These are phyloP conservation scores for Lactuca sativa DNA, from an alignment of 129 eudicot species.

Conservation along the genomic window DNA sequence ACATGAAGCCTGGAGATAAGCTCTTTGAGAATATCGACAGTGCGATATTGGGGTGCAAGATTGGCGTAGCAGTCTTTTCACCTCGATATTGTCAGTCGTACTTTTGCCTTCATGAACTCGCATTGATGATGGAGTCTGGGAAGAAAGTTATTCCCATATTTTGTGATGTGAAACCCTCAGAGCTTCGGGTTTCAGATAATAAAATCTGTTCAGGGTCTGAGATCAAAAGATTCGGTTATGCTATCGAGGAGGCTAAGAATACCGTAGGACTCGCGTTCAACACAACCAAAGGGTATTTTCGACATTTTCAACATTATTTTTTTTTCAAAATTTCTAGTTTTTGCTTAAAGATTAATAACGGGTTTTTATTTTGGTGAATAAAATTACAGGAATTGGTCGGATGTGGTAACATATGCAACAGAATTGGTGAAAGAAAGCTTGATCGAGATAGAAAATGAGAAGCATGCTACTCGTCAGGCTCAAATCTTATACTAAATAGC, in stretches of 20 bases:
- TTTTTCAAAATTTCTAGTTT: not conserved
- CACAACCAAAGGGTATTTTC: slow-evolving; percentile 55
- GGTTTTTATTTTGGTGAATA: not conserved
- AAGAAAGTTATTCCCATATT: slow-evolving; percentile 76
- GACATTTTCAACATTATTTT: not conserved
- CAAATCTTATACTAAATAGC: slow-evolving; percentile 10
- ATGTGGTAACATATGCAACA: slow-evolving; percentile 51
- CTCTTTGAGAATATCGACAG: slow-evolving; percentile 60
- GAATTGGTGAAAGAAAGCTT: slow-evolving; percentile 61
- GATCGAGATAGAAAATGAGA: slow-evolving; percentile 44
- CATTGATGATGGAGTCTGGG: slow-evolving; percentile 61
- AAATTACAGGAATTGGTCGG: slow-evolving; percentile 65
- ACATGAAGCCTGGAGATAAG: slow-evolving; percentile 78
- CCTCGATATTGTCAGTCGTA: slow-evolving; percentile 75
- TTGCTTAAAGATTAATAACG: not conserved
- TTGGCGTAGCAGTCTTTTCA: slow-evolving; percentile 73
- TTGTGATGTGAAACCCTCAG: slow-evolving; percentile 79
- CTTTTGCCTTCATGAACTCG: slow-evolving; percentile 83
- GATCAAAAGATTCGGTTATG: slow-evolving; percentile 42
- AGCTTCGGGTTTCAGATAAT: slow-evolving; percentile 46
- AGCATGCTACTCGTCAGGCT: slow-evolving; percentile 9
- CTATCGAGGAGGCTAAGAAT: slow-evolving; percentile 71
- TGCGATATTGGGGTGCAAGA: slow-evolving; percentile 52
- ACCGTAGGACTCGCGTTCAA: slow-evolving; percentile 74
- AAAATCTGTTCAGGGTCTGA: slow-evolving; percentile 33